Percentiles rank a stretch among this genome's conserved stretches.
These are phyloP conservation scores for Cutaneotrichosporon sp. DNA, from an alignment of 1,284 basidiomycete genomes.

Conservation along the genomic window DNA sequence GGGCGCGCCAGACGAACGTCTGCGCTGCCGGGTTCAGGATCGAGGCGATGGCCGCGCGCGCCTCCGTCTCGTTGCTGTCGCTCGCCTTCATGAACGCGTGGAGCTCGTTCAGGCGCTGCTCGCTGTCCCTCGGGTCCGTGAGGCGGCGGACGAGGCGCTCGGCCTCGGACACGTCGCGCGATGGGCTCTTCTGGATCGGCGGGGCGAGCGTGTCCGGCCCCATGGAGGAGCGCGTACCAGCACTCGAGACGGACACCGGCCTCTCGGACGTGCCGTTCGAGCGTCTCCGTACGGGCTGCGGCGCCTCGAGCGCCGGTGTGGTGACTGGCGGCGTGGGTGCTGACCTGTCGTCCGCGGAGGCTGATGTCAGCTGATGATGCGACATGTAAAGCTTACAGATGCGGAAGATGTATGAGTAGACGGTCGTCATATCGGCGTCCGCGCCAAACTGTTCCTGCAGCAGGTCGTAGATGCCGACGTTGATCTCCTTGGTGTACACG, in stretches of 20 bases:
- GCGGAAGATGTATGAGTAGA: slow-evolving; percentile 59
- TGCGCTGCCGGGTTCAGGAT: slow-evolving; percentile 41
- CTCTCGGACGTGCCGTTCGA: slow-evolving; percentile 19
- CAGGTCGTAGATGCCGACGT: slow-evolving; percentile 46
- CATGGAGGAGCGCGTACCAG: slow-evolving; percentile 31
- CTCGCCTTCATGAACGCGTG: slow-evolving; percentile 92
- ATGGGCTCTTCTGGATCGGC: slow-evolving; percentile 40
- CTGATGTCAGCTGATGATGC: slow-evolving; percentile 15
- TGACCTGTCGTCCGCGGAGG: slow-evolving; percentile 73
- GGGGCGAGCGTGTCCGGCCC: slow-evolving; percentile 9
- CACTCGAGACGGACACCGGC: slow-evolving; percentile 37
- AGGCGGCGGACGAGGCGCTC: slow-evolving; percentile 60
- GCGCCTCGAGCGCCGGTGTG: slow-evolving; percentile 3
- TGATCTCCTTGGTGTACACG: slow-evolving; percentile 43
- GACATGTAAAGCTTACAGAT: slow-evolving; percentile 70
- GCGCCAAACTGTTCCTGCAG: slow-evolving; percentile 52
- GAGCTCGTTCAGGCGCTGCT: slow-evolving; percentile 93
- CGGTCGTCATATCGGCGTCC: slow-evolving; percentile 53
- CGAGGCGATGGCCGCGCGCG: slow-evolving; percentile 61
- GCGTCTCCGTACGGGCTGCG: slow-evolving; percentile 6
- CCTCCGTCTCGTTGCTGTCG: slow-evolving; percentile 80
- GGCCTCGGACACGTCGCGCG: slow-evolving; percentile 57
- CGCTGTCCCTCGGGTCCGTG: slow-evolving; percentile 74
- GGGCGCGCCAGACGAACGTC: slow-evolving; percentile 42
- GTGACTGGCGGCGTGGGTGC: slow-evolving; percentile 55